Percentiles rank a stretch among this genome's conserved stretches.
phyloP scores from a whole-genome alignment of 1,284 basidiomycete genomes.

The Cutaneotrichosporon daszewskae region DNA sequence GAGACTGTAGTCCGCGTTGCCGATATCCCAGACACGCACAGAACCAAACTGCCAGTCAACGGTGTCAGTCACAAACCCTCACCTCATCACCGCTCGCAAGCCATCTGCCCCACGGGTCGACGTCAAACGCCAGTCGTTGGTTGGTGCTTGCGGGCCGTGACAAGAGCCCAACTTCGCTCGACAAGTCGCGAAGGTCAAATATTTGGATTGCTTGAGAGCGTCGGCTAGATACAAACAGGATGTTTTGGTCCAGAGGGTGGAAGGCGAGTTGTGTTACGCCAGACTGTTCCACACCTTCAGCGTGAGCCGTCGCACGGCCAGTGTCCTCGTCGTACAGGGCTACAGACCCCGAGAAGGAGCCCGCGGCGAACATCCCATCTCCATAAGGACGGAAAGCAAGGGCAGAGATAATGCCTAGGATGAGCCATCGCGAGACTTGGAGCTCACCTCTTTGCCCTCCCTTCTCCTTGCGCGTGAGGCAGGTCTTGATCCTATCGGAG shows the following conservation, averaged over 20 bases:
- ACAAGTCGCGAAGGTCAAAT: slow-evolving; percentile 69
- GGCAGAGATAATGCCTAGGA: slow-evolving; percentile 71
- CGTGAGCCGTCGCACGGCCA: slow-evolving; percentile 56
- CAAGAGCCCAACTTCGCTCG: slow-evolving; percentile 27
- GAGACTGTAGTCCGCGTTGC: slow-evolving; percentile 5
- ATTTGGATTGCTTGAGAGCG: slow-evolving; percentile 60
- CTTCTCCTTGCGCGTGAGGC: slow-evolving; percentile 68
- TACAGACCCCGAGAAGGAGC: slow-evolving; percentile 58
- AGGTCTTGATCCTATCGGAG: slow-evolving; percentile 62
- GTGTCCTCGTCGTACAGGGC: slow-evolving; percentile 65
- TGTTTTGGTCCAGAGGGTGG: slow-evolving; percentile 63
- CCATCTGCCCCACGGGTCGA: slow-evolving; percentile 66
- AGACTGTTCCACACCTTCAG: slow-evolving; percentile 58
- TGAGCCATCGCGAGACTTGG: not conserved
- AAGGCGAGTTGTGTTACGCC: slow-evolving; percentile 75
- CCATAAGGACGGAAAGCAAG: slow-evolving; percentile 67
- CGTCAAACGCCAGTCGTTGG: slow-evolving; percentile 69
- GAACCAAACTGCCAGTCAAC: slow-evolving; percentile 25
- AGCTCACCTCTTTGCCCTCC: slow-evolving; percentile 72
- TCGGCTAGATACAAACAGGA: slow-evolving; percentile 73
- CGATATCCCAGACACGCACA: slow-evolving; percentile 38
- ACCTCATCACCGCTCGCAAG: slow-evolving; percentile 69
- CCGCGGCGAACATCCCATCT: slow-evolving; percentile 67
- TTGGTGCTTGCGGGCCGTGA: slow-evolving; percentile 56
- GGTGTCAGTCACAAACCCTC: slow-evolving; percentile 13